Conservation (phyloP, 75 land plant species). For the Sequoiadendron giganteum region DNA sequence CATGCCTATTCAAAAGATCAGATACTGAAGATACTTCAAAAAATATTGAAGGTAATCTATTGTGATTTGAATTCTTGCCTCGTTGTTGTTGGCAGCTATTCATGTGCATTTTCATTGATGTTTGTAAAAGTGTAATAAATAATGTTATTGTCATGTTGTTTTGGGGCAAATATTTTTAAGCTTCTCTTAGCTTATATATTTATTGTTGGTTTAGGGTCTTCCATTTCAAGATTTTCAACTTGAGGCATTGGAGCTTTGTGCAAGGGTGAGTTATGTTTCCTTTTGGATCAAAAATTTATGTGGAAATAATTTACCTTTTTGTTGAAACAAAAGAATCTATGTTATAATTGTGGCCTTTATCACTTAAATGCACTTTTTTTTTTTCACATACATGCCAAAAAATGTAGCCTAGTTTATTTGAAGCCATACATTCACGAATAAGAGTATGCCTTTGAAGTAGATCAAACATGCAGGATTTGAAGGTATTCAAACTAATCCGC, state of each 20-base stretch:
- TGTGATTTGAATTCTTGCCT: not conserved
- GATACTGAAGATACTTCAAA: conserved; percentile 66
- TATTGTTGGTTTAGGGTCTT: conserved; percentile 34
- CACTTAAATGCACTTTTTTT: not conserved
- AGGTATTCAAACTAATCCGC: too few relatives aligned
- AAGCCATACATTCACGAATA: not conserved
- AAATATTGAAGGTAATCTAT: conserved; percentile 68
- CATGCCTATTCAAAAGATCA: conserved; percentile 93
- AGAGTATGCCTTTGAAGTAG: not conserved
- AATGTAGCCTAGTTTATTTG: not conserved
- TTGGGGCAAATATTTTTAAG: not conserved
- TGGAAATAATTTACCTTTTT: not conserved
- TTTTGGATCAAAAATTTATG: not conserved
- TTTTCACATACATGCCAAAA: not conserved
- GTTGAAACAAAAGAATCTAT: not conserved
- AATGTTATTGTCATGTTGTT: not conserved
- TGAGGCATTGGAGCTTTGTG: conserved; percentile 90
- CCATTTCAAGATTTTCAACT: conserved; percentile 69
- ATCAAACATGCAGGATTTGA: too few relatives aligned
- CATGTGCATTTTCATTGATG: not conserved
- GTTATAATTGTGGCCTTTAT: not conserved
- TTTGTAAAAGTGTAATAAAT: not conserved
- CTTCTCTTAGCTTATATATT: not conserved
- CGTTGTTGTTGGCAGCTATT: not conserved
- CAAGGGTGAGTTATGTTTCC: conserved; percentile 70